These are phyloP conservation scores for Psidium friedrichsthalianum DNA, from an alignment of 345 rosid species.

Conservation along the genomic window DNA sequence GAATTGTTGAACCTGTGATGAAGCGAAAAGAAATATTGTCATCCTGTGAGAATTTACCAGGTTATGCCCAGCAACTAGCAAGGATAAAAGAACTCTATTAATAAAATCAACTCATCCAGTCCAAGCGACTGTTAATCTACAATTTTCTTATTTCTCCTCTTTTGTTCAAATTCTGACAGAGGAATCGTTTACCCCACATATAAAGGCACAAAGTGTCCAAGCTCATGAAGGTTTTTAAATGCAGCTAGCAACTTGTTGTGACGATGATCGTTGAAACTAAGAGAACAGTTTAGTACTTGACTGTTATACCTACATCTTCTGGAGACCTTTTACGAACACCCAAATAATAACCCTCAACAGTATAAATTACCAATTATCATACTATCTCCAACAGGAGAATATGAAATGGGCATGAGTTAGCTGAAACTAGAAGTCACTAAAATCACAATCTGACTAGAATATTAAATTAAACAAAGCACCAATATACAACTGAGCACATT, in stretches of 20 bases:
- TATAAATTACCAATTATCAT: background rate
- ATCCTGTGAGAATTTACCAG: background rate
- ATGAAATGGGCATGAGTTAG: background rate
- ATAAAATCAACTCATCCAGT: background rate
- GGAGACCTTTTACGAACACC: background rate
- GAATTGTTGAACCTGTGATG: constrained; percentile 47
- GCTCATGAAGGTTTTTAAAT: background rate
- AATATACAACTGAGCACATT: background rate
- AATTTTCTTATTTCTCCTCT: background rate
- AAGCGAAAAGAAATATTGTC: background rate
- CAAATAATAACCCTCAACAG: background rate
- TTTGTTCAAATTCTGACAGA: background rate
- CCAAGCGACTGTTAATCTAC: background rate
- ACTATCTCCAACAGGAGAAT: background rate
- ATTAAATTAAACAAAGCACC: background rate
- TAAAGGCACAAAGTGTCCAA: background rate
- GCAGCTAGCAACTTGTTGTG: background rate
- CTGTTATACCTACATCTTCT: background rate
- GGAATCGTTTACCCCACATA: background rate
- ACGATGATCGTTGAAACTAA: background rate
- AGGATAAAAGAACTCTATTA: background rate
- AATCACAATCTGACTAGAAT: background rate
- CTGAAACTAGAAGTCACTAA: background rate
- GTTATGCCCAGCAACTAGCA: background rate
- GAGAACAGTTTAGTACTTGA: background rate